Evolutionary conservation across 2,329 filamentous ascomycete species (phyloP), one percentile per base, ranked within the genome.

Genomic region (Botrytis porri): DNA sequence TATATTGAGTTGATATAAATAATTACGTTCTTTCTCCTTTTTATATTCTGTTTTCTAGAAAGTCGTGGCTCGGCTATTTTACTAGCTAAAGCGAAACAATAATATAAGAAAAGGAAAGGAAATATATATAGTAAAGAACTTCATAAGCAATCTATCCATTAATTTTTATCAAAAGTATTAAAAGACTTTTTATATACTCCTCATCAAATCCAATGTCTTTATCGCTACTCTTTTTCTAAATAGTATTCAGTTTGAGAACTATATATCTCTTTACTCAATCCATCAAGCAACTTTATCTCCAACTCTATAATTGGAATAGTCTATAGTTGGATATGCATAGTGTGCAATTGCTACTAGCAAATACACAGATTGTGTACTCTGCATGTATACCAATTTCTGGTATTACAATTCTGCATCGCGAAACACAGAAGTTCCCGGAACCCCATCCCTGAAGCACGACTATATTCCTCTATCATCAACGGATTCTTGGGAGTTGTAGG

Each of bases 381-480:
- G 69, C 43, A 45, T 78, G 16, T 71, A 60, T 32, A 76, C 77
- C 16, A 79, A 80, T 69, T 76, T 78, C 20, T 74, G 84, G 9
- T 86, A 85, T 77, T 81, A 85, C 48, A 75, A 77, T 10, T 85
- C 84, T 9, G 82, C 83, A 0, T 74, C 71, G 0, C 79, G 81
- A 39, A 84, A 84, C 69, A 79, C 73, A 16, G 80, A 84, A 72
- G 72, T 74, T 5, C 81, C 82, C 0, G 80, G 80, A 25, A 74
- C 75, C 4, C 82, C 20, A 81, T 83, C 35, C 84, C 84, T 0
- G 85, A 86, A 77, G 83, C 83, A 0, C 80, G 84, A 18, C 79
- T 86, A 0, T 85, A 85, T 74, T 77, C 85, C 60, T 81, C 79
- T 67, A 81, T 85, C 18, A 79, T 82, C 2, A 84, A 79, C 1